These are phyloP conservation scores for Yamadazyma olivae DNA, from an alignment of 805 yeast species.

Conservation along the genomic window DNA sequence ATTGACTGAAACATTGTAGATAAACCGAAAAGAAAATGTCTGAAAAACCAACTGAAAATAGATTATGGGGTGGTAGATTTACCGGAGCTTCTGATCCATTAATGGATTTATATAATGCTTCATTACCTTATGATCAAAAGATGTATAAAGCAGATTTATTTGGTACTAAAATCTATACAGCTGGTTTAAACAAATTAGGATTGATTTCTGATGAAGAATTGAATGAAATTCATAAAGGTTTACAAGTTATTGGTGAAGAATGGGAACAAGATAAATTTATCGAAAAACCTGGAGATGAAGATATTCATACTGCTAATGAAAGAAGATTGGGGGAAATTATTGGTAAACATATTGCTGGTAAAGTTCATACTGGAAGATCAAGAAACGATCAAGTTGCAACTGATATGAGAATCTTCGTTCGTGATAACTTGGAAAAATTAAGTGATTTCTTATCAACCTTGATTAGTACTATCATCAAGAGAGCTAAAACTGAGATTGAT, in stretches of 20 bases:
- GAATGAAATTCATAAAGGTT: conserved; percentile 77
- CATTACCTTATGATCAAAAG: conserved; percentile 90
- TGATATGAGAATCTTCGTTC: conserved; percentile 94
- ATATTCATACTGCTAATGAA: conserved; percentile 98
- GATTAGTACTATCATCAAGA: conserved; percentile 60
- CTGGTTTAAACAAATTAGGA: conserved; percentile 78
- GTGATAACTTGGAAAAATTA: conserved; percentile 69
- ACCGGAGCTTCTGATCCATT: conserved; percentile 96
- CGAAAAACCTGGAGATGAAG: conserved; percentile 91
- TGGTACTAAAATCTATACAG: conserved; percentile 91
- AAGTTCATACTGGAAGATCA: conserved; percentile 98
- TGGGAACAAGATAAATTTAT: conserved; percentile 72
- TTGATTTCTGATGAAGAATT: conserved; percentile 73
- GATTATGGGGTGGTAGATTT: conserved; percentile 98
- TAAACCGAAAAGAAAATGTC: conserved; percentile 2
- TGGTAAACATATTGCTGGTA: conserved; percentile 92
- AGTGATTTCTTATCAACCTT: conserved; percentile 55
- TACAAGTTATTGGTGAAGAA: conserved; percentile 67
- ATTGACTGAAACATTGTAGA: conserved; percentile 4
- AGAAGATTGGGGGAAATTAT: conserved; percentile 95
- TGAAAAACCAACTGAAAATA: conserved; percentile 58
- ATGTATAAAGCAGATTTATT: conserved; percentile 94
- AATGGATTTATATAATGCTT: conserved; percentile 96
- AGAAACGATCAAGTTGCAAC: conserved; percentile 99
- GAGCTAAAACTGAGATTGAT: conserved; percentile 86